phyloP scores from a whole-genome alignment of 139 green algal genomes.

The Chlorella sp. region DNA sequence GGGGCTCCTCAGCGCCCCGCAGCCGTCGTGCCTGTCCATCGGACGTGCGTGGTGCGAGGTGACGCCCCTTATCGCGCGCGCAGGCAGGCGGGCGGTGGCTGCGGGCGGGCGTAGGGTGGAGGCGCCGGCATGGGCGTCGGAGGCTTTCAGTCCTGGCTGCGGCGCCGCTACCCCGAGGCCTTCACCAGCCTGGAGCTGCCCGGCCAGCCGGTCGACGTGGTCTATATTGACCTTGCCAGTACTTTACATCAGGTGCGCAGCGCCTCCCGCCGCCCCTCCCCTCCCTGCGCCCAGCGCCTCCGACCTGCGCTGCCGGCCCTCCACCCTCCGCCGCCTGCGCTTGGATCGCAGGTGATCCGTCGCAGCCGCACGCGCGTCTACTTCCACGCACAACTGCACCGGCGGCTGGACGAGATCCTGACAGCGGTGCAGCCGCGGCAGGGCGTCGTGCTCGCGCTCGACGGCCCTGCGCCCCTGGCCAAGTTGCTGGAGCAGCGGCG shows the following conservation, averaged over 20 bases:
- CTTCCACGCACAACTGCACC: conserved; percentile 69
- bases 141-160: conserved; percentile 76
- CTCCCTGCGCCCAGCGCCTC: not conserved
- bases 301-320: not conserved
- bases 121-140: conserved; percentile 74
- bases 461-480: conserved; percentile 83
- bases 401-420: conserved; percentile 67
- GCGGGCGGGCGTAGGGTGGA: not conserved
- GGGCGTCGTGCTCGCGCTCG: conserved; percentile 77
- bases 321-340: too few species aligned
- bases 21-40: too few species aligned
- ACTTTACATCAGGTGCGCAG: conserved; percentile 73
- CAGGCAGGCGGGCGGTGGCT: too few species aligned
- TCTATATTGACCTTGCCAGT: conserved; percentile 81
- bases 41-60: too few species aligned
- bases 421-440: conserved; percentile 49
- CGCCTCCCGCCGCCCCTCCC: too few species aligned
- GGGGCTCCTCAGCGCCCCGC: too few species aligned
- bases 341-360: too few species aligned
- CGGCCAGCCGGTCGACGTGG: conserved; percentile 56
- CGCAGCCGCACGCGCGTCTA: conserved; percentile 45
- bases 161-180: conserved; percentile 45
- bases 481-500: conserved; percentile 86
- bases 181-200: conserved; percentile 49
- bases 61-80: too few species aligned